These are phyloP conservation scores for Trichoderma guizhouense DNA, from an alignment of 2,329 filamentous ascomycete genomes.

Conservation along the genomic window DNA sequence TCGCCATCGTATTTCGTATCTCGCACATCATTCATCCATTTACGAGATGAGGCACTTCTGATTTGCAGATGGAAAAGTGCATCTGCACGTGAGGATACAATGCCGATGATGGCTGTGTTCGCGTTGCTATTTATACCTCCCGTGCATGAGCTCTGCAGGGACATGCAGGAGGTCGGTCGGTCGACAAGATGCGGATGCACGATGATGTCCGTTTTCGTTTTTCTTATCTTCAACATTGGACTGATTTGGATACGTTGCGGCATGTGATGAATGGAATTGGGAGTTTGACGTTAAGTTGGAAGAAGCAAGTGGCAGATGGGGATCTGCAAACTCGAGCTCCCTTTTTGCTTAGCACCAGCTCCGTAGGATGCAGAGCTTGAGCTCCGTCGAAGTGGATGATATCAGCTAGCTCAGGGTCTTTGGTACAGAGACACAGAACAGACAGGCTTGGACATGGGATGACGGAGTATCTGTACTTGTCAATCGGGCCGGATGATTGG, in stretches of 20 bases:
- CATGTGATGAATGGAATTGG: not conserved
- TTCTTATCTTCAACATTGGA: not conserved
- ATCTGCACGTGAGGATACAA: not conserved
- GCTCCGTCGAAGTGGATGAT: not conserved
- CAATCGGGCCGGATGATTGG: constrained; percentile 4
- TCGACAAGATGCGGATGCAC: not conserved
- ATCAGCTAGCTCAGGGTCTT: not conserved
- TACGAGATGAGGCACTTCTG: not conserved
- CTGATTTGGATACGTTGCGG: not conserved
- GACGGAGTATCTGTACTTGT: not conserved
- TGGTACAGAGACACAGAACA: not conserved
- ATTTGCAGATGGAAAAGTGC: not conserved
- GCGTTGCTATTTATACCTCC: not conserved
- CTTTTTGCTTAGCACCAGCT: not conserved
- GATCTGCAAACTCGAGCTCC: not conserved
- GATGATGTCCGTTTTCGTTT: not conserved
- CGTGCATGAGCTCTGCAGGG: not conserved
- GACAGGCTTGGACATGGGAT: not conserved
- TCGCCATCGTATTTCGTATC: not conserved
- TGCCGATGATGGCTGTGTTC: not conserved
- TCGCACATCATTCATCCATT: not conserved
- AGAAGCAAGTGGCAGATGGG: not conserved
- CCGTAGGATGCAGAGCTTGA: not conserved
- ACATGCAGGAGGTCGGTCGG: not conserved
- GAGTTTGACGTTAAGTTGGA: not conserved